Conservation (phyloP, 768 basidiomycete species). For the Erythrobasidium yunnanense region DNA sequence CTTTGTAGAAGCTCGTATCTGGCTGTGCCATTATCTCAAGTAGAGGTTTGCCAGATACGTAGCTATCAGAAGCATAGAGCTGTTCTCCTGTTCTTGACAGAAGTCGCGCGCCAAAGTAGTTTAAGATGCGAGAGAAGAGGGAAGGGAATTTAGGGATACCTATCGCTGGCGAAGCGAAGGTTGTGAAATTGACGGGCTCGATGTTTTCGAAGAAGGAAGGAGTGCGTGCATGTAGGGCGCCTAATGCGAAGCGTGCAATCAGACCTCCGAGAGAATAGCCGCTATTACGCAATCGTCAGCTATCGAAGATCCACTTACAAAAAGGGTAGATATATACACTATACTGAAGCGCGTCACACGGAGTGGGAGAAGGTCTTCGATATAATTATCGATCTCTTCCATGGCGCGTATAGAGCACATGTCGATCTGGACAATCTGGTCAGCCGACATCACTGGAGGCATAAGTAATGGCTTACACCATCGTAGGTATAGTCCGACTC, state of each 20-base stretch:
- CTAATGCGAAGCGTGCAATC: conserved; percentile 65
- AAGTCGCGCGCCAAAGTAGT: conserved; percentile 55
- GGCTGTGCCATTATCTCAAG: conserved; percentile 73
- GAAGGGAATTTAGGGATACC: conserved; percentile 60
- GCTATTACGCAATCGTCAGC: conserved; percentile 53
- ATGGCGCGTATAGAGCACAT: neutral
- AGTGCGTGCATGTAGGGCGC: conserved; percentile 44
- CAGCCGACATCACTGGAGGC: neutral
- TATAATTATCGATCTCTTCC: conserved; percentile 7
- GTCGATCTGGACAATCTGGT: conserved; percentile 1
- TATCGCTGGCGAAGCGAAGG: conserved; percentile 71
- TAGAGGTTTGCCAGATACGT: conserved; percentile 52
- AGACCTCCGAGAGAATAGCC: conserved; percentile 77
- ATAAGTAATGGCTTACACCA: neutral
- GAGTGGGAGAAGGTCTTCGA: neutral
- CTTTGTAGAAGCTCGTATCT: conserved; percentile 62
- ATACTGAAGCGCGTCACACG: neutral
- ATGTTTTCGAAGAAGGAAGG: conserved; percentile 57
- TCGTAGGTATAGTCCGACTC: neutral
- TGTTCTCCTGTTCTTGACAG: conserved; percentile 71
- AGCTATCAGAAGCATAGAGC: conserved; percentile 63
- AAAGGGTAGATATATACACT: neutral
- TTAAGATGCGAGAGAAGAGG: conserved; percentile 50
- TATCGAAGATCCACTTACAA: neutral
- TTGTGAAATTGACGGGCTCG: conserved; percentile 66